These are phyloP conservation scores for Nematodospora valgi DNA, from an alignment of 805 yeast genomes.

Conservation along the genomic window DNA sequence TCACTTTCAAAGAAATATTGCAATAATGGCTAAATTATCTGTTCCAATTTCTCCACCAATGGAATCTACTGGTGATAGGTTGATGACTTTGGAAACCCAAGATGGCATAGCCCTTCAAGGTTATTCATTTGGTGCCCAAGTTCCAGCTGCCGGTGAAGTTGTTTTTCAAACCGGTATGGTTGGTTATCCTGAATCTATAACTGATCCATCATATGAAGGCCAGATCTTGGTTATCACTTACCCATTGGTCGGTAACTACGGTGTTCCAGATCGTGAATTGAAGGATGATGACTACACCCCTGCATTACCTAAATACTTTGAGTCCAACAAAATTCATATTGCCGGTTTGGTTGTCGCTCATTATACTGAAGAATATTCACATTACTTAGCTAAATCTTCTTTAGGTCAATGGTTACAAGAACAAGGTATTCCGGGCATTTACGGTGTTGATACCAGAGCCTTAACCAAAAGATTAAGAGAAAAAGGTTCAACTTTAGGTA, in stretches of 20 bases:
- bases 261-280: conserved; percentile 86
- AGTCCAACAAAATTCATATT: conserved; percentile 86
- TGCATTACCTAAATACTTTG: conserved; percentile 85
- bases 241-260: conserved; percentile 97
- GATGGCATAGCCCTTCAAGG: conserved; percentile 88
- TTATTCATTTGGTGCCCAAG: conserved; percentile 93
- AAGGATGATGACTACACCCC: conserved; percentile 64
- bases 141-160: conserved; percentile 89
- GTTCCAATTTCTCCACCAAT: conserved; percentile 89
- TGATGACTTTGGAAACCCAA: conserved; percentile 84
- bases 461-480: conserved; percentile 91
- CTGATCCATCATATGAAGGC: conserved; percentile 98
- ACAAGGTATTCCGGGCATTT: conserved; percentile 91
- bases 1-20: neutral
- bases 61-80: conserved; percentile 75
- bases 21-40: conserved; percentile 21
- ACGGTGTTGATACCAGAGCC: conserved; percentile 96
- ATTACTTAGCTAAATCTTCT: conserved; percentile 87
- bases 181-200: conserved; percentile 96
- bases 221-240: conserved; percentile 95
- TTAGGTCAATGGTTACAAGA: conserved; percentile 91
- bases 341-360: conserved; percentile 97
- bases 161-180: conserved; percentile 99
- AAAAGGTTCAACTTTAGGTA: conserved; percentile 89
- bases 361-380: conserved; percentile 95